Conservation (phyloP, 139 green algal species). For the Micromonas pusilla region DNA sequence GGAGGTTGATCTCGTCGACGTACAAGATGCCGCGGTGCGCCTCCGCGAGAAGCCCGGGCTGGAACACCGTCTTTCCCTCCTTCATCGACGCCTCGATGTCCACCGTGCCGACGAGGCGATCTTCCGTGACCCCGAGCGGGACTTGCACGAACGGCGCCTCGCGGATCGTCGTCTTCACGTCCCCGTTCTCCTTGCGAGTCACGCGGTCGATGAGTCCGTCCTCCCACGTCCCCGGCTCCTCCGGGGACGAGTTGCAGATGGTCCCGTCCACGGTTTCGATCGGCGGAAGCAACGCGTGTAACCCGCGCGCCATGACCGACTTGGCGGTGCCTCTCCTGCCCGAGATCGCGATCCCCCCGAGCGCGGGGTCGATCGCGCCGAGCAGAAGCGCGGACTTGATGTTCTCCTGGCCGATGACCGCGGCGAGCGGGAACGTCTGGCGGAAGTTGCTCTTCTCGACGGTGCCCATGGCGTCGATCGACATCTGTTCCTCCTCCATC, state of each 20-base stretch:
- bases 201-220: slow-evolving; percentile 33
- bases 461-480: no score
- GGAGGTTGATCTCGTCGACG: slow-evolving; percentile 94
- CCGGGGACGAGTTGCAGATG: slow-evolving; percentile 90
- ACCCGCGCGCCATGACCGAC: slow-evolving; percentile 90
- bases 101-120: slow-evolving; percentile 94
- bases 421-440: slow-evolving; percentile 67
- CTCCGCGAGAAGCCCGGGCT: slow-evolving; percentile 93
- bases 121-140: slow-evolving; percentile 95
- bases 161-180: slow-evolving; percentile 29
- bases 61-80: slow-evolving; percentile 92
- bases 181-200: neutral
- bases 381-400: slow-evolving; percentile 96
- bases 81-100: slow-evolving; percentile 98
- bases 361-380: slow-evolving; percentile 79
- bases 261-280: slow-evolving; percentile 91
- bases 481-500: slow-evolving; percentile 11
- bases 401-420: slow-evolving; percentile 82
- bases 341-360: slow-evolving; percentile 91
- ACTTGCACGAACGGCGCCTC: slow-evolving; percentile 93
- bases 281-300: slow-evolving; percentile 90
- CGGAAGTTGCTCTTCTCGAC: neutral
- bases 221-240: slow-evolving; percentile 56
- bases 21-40: slow-evolving; percentile 88
- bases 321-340: slow-evolving; percentile 89